Conservation (phyloP, 768 basidiomycete species). For the Astraeus odoratus region DNA sequence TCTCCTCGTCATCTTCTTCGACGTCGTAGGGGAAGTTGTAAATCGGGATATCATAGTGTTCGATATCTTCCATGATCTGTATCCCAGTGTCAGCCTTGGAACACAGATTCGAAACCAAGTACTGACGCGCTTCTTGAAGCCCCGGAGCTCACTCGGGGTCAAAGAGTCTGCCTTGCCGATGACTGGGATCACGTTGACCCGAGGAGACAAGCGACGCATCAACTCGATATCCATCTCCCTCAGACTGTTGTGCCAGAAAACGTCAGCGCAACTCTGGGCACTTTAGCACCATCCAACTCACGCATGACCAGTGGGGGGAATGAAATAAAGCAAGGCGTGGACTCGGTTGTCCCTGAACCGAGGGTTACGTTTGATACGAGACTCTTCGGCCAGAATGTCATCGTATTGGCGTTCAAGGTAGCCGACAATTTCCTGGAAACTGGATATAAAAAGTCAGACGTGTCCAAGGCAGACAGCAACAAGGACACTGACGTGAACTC, state of each 20-base stretch:
- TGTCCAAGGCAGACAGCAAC: background rate
- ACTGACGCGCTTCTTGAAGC: conserved; percentile 89
- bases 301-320: conserved; percentile 97
- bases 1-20: conserved; percentile 99
- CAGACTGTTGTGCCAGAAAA: conserved; percentile 40
- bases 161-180: conserved; percentile 94
- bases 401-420: conserved; percentile 99
- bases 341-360: conserved; percentile 98
- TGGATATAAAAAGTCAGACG: conserved; percentile 22
- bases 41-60: conserved; percentile 95
- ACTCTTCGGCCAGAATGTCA: conserved; percentile 97
- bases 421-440: conserved; percentile 95
- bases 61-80: conserved; percentile 99
- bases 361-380: conserved; percentile 98
- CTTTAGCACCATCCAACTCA: conserved; percentile 36
- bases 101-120: conserved; percentile 1
- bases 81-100: conserved; percentile 1
- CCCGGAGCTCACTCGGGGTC: conserved; percentile 86
- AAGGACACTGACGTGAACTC: conserved; percentile 86
- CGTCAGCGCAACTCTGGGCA: background rate
- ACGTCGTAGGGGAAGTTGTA: conserved; percentile 99
- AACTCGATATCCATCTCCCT: conserved; percentile 99
- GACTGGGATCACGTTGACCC: conserved; percentile 98
- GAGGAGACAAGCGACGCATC: conserved; percentile 95
- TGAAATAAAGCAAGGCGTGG: conserved; percentile 95